phyloP scores from a whole-genome alignment of 768 basidiomycete species.

The Termitomyces sp. region DNA sequence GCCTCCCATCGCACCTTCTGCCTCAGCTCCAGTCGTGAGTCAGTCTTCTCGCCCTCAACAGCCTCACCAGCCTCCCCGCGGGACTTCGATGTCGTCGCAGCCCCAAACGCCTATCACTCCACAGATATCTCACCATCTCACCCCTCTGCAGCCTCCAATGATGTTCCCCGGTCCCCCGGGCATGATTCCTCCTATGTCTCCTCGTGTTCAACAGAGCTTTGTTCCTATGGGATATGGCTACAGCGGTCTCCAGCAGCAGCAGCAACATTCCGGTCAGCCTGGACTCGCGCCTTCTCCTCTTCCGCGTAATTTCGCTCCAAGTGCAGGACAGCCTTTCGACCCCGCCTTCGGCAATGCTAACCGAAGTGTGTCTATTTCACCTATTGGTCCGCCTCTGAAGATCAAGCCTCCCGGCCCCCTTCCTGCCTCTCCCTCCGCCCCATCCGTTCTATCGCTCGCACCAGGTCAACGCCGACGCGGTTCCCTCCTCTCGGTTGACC shows the following conservation, averaged over 20 bases:
- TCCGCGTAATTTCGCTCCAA: constrained; percentile 48
- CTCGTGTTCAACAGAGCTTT: constrained; percentile 50
- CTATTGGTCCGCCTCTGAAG: constrained; percentile 58
- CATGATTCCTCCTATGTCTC: constrained; percentile 49
- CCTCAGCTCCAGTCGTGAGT: constrained; percentile 24
- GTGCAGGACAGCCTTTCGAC: constrained; percentile 51
- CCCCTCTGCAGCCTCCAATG: constrained; percentile 38
- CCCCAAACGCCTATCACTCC: constrained; percentile 50
- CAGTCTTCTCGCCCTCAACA: constrained; percentile 34
- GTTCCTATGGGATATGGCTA: constrained; percentile 55
- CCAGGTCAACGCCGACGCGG: constrained; percentile 47
- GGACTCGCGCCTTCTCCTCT: constrained; percentile 52
- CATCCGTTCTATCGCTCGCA: constrained; percentile 36
- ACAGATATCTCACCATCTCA: constrained; percentile 41
- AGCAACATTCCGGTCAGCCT: constrained; percentile 29
- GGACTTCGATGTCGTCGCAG: constrained; percentile 39
- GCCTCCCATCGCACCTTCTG: constrained; percentile 22
- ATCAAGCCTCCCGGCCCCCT: constrained; percentile 33
- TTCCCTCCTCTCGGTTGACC: constrained; percentile 40
- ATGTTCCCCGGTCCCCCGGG: constrained; percentile 44
- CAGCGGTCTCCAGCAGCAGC: constrained; percentile 36
- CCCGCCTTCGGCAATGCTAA: constrained; percentile 40
- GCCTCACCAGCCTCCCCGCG: constrained; percentile 26
- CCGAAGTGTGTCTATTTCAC: constrained; percentile 33
- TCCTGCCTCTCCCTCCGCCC: constrained; percentile 30